phyloP scores from a whole-genome alignment of 108 stramenopile species.

The Pseudonitzschia multiseries region DNA sequence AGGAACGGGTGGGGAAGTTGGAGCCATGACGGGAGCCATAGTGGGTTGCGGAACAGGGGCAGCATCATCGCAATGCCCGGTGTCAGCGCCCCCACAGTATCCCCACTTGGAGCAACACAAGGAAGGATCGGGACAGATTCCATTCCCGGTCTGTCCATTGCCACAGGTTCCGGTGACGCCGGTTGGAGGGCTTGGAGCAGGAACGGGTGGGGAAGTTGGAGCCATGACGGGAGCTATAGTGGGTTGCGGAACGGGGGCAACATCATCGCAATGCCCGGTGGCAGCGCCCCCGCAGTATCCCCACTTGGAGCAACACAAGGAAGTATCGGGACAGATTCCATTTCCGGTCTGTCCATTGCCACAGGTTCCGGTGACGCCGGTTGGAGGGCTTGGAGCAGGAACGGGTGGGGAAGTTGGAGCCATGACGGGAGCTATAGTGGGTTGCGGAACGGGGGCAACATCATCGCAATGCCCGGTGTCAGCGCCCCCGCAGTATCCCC shows the following conservation, averaged over 20 bases:
- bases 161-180: neutral
- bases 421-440: no score
- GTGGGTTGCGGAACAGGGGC: no score
- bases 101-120: conserved; percentile 4
- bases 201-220: neutral
- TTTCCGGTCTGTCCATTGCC: neutral
- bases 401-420: neutral
- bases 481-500: neutral
- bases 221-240: neutral
- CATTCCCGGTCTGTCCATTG: neutral
- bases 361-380: neutral
- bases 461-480: neutral
- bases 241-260: neutral
- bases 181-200: neutral
- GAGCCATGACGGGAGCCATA: no score
- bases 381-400: neutral
- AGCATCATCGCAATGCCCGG: neutral
- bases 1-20: neutral
- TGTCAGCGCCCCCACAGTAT: neutral
- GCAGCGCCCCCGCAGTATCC: neutral
- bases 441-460: neutral
- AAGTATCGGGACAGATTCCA: neutral
- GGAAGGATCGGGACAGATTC: neutral
- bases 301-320: conserved; percentile 1
- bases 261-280: neutral